Percentiles rank a stretch among this genome's conserved stretches.
phyloP scores from a whole-genome alignment of 306 rosid species.

The Dalbergia cochinchinensis region DNA sequence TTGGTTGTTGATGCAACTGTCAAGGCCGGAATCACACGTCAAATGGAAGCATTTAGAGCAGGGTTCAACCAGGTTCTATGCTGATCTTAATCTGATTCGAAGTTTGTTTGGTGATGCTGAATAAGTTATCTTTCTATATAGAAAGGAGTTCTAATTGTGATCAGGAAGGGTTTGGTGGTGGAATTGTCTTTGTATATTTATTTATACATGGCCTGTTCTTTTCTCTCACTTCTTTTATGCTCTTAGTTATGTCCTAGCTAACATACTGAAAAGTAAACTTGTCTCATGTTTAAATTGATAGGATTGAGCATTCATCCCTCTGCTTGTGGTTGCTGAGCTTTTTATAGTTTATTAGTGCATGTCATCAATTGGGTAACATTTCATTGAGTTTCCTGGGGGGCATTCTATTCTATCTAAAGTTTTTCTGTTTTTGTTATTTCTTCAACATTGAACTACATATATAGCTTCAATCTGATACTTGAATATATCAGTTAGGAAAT shows the following conservation, averaged over 20 bases:
- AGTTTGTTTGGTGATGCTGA: conserved; percentile 21
- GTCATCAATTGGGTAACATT: background rate
- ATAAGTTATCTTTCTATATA: background rate
- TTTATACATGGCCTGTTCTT: background rate
- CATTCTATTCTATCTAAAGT: background rate
- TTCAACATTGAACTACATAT: background rate
- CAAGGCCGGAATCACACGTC: conserved; percentile 83
- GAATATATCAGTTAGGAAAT: background rate
- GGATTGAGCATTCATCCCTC: background rate
- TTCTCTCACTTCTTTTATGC: background rate
- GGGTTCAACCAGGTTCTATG: conserved; percentile 92
- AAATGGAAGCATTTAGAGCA: conserved; percentile 91
- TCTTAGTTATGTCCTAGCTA: background rate
- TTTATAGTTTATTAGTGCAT: conserved; percentile 10
- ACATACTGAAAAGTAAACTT: conserved; percentile 17
- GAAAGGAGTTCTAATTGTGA: background rate
- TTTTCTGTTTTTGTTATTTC: background rate
- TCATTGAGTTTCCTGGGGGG: conserved; percentile 4
- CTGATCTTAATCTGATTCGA: conserved; percentile 23
- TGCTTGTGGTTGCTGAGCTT: conserved; percentile 6
- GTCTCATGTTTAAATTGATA: background rate
- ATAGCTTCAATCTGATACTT: background rate
- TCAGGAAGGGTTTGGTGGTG: background rate
- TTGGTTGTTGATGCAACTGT: conserved; percentile 87
- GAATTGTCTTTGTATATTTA: background rate